phyloP scores from a whole-genome alignment of 2,329 filamentous ascomycete species.

The Verticillium klebahnii region DNA sequence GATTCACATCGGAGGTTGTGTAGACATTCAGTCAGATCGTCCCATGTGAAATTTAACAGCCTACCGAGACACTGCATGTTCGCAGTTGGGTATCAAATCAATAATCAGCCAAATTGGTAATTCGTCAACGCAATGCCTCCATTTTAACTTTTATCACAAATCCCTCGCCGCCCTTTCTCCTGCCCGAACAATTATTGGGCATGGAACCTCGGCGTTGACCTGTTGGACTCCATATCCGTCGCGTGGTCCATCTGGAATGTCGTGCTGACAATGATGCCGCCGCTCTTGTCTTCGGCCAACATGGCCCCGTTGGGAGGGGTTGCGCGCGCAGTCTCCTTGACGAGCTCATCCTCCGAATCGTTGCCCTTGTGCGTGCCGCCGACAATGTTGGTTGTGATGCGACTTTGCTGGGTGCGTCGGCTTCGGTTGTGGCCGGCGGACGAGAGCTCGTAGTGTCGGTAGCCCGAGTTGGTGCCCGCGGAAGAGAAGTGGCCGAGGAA shows the following conservation, averaged over 20 bases:
- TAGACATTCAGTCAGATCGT: too few species aligned
- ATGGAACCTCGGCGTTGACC: background rate
- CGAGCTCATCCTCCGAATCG: constrained; percentile 9
- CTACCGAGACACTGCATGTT: too few species aligned
- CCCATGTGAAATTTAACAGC: too few species aligned
- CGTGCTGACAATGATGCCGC: constrained; percentile 7
- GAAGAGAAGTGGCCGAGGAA: constrained; percentile 8
- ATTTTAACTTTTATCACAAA: too few species aligned
- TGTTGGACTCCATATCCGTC: background rate
- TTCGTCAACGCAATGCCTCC: too few species aligned
- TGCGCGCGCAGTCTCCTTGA: constrained; percentile 1
- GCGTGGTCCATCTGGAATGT: constrained; percentile 6
- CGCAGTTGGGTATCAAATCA: too few species aligned
- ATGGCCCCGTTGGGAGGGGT: background rate
- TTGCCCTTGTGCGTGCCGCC: constrained; percentile 7
- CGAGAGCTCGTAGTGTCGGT: constrained; percentile 8
- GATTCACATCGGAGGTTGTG: too few species aligned
- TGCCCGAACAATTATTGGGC: background rate
- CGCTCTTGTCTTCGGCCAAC: background rate
- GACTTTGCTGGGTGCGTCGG: constrained; percentile 6
- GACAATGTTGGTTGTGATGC: constrained; percentile 7
- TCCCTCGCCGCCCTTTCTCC: too few species aligned
- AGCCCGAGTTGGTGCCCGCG: constrained; percentile 4
- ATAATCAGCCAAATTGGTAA: too few species aligned
- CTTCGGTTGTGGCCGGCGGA: constrained; percentile 3